Base-by-base conservation (phyloP, 352 stramenopile species). In the Phytophthora parvispora region DNA sequence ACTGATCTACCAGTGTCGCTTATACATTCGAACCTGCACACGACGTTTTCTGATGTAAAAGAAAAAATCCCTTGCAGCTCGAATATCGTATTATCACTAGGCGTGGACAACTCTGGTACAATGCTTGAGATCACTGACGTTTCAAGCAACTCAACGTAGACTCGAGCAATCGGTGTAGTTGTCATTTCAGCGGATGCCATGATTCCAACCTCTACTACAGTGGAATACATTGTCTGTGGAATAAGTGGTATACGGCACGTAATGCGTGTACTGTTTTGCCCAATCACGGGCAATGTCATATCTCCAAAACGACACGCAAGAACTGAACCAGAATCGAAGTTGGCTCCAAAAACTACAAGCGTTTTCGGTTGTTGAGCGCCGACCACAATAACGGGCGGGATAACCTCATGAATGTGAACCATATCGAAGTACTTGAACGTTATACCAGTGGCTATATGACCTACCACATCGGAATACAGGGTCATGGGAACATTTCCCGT, bases 371-470 rank as follows among this genome's bases (percentile, higher is more conserved):
- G 64, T 12, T 28, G 62, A 10, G 42, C 20, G 10, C 74, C 70
- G 63, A 77, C 52, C 31, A 83, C 20, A 50, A 87, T 60, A 31
- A 84, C 56, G 12, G 67, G 43, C n/a, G 74, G 78, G 16, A 43
- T 42, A 12, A 83, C 38, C 16, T 16, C 31, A 16, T 64, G 20
- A 38, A 81, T 64, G 38, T 38, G 50, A 15, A 62, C 51, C 18
- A 18, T 40, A 34, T 43, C 40, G 6, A 63, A 31, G 59, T 72
- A 84, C 25, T 74, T 55, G 27, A 84, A 83, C 4, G 34, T 13
- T 4, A 72, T 20, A n/a, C 20, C 38, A 15, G 70, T 73, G 18
- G 42, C 12, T n/a, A 78, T 29, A 27, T 22, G 47, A 34, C 60
- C 63, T 18, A 60, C 25, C 38, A 52, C 1, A 10, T 66, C 40